phyloP scores from a whole-genome alignment of 2,329 filamentous ascomycete genomes.

The Colletotrichum australisinense region DNA sequence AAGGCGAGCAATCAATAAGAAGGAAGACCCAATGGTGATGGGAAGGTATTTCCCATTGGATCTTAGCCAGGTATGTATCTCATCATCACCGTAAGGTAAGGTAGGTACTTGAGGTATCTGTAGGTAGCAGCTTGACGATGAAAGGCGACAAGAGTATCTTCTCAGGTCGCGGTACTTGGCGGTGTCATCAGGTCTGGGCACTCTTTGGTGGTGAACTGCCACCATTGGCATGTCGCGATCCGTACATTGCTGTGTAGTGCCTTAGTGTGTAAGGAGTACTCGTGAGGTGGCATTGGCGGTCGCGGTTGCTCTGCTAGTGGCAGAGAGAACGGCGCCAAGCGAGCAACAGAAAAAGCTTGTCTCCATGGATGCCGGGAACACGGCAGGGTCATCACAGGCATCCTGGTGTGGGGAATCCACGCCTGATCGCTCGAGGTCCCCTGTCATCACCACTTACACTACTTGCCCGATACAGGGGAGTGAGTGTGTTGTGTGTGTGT shows the following conservation, averaged over 20 bases:
- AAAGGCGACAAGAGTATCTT: not conserved
- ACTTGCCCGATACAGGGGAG: not conserved
- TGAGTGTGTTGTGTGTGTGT: no score
- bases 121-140: not conserved
- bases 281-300: constrained; percentile 12
- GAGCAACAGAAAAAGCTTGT: constrained; percentile 32
- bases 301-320: constrained; percentile 19
- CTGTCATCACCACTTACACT: not conserved
- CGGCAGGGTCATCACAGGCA: constrained; percentile 29
- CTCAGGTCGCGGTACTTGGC: not conserved
- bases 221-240: not conserved
- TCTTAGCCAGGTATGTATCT: no score
- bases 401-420: constrained; percentile 15
- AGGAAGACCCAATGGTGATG: not conserved
- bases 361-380: constrained; percentile 36
- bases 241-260: no score
- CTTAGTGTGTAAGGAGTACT: not conserved
- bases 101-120: no score
- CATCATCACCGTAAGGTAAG: no score
- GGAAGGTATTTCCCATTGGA: no score
- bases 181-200: not conserved
- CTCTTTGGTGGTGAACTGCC: not conserved
- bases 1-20: not conserved
- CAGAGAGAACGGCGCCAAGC: constrained; percentile 26
- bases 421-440: not conserved